Base-by-base conservation (phyloP, 1,284 basidiomycete genomes). In the Fomitiporia mediterranea region DNA sequence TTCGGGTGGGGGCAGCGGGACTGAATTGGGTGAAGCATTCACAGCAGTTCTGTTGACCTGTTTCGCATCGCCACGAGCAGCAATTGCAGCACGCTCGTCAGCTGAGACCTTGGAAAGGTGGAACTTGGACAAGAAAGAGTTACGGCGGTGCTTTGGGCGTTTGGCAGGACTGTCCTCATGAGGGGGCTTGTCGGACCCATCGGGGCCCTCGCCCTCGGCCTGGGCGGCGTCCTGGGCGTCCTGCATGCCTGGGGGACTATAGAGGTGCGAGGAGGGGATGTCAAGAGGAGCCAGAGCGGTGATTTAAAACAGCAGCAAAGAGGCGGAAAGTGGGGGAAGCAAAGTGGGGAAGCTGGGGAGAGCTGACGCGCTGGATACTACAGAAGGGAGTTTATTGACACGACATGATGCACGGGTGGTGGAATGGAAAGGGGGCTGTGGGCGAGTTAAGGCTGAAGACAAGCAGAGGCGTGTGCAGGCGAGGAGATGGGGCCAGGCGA, bases 141-240 rank as follows among this genome's bases (percentile, higher is more conserved):
- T 17, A 50, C 38, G 37, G 35, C 43, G 34, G 52, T 25, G 49
- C 28, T 38, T 47, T 32, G 37, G 19, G 15, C 17, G 28, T 60
- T 44, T 60, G 52, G 55, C 57, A 57, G 43, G 63, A 61, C 52
- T 57, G 51, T 63, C 64, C 62, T 62, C 68, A 68, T 74, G 75
- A 64, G 78, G 77, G 47, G 80, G 79, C 77, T 80, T 81, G 68
- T 84, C 82, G 65, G 80, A 73, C 55, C 76, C 72, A 65, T 85
- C 82, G 51, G 75, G 70, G 55, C 75, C 73, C 61, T 84, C 82
- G 58, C 75, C 74, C 63, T 84, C 82, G 52, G 76, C 70, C 65
- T 79, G 77, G 25, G 79, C 64, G 42, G 81, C 72, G 60, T 83
- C 79, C 61, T 73, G 49, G 43, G 74, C 66, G 60, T 78, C 77